Conservation (phyloP, 768 basidiomycete species). For the Tubosaeta sp. region DNA sequence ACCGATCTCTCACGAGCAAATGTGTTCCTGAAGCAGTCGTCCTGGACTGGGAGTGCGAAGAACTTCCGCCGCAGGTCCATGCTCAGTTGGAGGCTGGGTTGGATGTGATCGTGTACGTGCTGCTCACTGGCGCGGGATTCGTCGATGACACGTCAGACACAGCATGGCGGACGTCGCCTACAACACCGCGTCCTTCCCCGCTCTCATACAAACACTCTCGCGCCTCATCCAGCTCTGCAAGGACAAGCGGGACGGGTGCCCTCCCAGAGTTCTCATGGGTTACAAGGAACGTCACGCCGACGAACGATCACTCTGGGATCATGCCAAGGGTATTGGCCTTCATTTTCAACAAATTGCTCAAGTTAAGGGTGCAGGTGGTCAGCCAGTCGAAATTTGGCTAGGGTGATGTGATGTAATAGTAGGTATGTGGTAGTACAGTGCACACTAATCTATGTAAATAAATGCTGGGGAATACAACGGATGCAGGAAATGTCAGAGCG, state of each 20-base stretch:
- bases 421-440: slow-evolving; percentile 11
- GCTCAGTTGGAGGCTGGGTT: slow-evolving; percentile 39
- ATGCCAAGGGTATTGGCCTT: slow-evolving; percentile 50
- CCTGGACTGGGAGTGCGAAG: slow-evolving; percentile 75
- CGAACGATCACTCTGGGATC: slow-evolving; percentile 73
- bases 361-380: slow-evolving; percentile 55
- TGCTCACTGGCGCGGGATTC: background rate
- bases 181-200: slow-evolving; percentile 81
- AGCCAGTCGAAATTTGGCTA: slow-evolving; percentile 70
- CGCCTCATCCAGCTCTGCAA: slow-evolving; percentile 36
- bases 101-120: slow-evolving; percentile 66
- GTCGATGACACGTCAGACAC: background rate
- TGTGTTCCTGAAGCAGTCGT: slow-evolving; percentile 31
- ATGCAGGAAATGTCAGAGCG: slow-evolving; percentile 42
- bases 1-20: slow-evolving; percentile 33
- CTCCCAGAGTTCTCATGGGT: slow-evolving; percentile 60
- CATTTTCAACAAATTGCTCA: slow-evolving; percentile 52
- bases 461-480: slow-evolving; percentile 1
- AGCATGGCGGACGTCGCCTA: slow-evolving; percentile 95
- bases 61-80: slow-evolving; percentile 43
- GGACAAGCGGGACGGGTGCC: slow-evolving; percentile 16
- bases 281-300: slow-evolving; percentile 83
- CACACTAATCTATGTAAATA: background rate
- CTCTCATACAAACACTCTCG: slow-evolving; percentile 65
- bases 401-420: slow-evolving; percentile 24